Evolutionary conservation across 202 grass and related monocot species (phyloP), one percentile per base, ranked within the genome.

Genomic region (Zizania palustris): DNA sequence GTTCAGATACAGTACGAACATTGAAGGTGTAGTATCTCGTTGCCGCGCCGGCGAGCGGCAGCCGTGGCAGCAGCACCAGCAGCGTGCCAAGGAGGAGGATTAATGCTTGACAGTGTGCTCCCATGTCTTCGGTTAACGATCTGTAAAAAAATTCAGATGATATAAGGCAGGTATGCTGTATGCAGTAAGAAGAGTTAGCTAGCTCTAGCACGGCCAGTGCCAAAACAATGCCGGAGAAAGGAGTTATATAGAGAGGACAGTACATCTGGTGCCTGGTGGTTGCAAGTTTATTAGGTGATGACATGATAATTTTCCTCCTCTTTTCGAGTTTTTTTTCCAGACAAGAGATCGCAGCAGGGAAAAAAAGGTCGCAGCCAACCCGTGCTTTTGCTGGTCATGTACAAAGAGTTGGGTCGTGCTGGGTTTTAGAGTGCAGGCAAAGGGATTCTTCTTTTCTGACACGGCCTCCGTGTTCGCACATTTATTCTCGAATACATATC

Each of bases 1-100:
- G 28, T 28, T 28, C 3, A 20, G 8, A 50, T 7, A 51, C 4
- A 20, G 69, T 5, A 82, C 73, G 49, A 58, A 85, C 91, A 73
- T 85, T 89, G 85, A 90, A 93, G 21, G 83, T 90, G 88, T 93
- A 93, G 79, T 88, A 63, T 89, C 91, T 93, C 12, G 88, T 93
- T 5, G 12, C 48, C 10, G 12, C 48, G 64, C 53, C 51, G 14
- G 75, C 83, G 37, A 39, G 70, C 18, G 75, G 76, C 38, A 73
- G 11, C 35, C 82, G 73, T 0, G 78, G 72, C 59, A 90, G 67
- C 64, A 90, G 18, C 57, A 50, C 9, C 50, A 83, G 16, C 45
- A 85, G 16, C 9, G 84, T 78, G 67, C 40, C 63, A 35, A 79
- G 22, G 49, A 69, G 44, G 7, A 85, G 20, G n/a, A 88, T 5